phyloP scores from a whole-genome alignment of 176 grass and related monocot species.

The Phragmites australis region DNA sequence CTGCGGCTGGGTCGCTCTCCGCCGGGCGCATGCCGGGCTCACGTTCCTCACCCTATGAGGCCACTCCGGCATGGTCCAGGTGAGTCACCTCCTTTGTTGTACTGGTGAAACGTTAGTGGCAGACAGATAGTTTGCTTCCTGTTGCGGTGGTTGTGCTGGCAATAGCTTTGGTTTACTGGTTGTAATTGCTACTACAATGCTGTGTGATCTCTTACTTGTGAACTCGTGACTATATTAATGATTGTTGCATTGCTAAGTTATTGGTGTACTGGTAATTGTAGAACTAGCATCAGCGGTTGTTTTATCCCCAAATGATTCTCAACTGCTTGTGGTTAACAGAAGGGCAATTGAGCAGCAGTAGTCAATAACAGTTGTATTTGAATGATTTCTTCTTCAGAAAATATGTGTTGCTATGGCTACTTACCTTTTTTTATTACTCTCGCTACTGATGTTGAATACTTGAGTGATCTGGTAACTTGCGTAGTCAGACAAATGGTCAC shows the following conservation, averaged over 20 bases:
- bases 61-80: conserved; percentile 78
- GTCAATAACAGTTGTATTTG: not conserved
- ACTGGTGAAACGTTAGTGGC: not conserved
- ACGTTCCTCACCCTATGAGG: conserved; percentile 87
- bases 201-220: not conserved
- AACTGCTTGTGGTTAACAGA: not conserved
- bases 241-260: not conserved
- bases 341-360: not conserved
- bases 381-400: not conserved
- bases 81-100: not conserved
- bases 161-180: not conserved
- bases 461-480: not conserved
- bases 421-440: not conserved
- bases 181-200: not conserved
- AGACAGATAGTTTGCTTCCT: too few species aligned
- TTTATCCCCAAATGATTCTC: not conserved
- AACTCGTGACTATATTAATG: not conserved
- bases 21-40: conserved; percentile 73
- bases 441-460: too few species aligned
- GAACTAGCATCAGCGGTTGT: not conserved
- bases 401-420: not conserved
- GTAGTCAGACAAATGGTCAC: not conserved
- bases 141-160: not conserved
- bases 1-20: conserved; percentile 96
- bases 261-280: not conserved